Evolutionary conservation across 2,329 filamentous ascomycete species (phyloP), one percentile per base, ranked within the genome.

Genomic region (Fusarium algeriense): DNA sequence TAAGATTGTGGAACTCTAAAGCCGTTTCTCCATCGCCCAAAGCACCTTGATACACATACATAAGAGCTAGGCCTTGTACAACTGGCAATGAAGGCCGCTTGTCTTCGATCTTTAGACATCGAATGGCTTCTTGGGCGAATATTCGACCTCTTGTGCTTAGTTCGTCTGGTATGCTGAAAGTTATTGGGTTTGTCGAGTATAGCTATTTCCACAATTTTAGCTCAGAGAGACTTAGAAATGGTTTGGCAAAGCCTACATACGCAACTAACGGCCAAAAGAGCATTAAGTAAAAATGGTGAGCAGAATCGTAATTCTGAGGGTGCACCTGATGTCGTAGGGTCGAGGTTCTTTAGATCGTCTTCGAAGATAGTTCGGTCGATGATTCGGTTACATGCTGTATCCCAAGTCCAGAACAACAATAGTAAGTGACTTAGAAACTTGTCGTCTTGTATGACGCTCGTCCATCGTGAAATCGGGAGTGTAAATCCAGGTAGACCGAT

Each of bases 271-370:
- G 69, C 68, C 38, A 71, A 60, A 20, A 71, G n/a, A 15, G 67
- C 69, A 55, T 71, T 71, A n/a, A 68, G 58, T 7, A 71, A 63
- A 50, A 71, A 71, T 17, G 67, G 63, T 6, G 69, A 71, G 38
- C 69, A 71, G 43, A 71, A 71, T n/a, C 56, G 44, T 3, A 71
- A 49, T 13, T 53, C 38, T 26, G 43, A 43, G n/a, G 67, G 40
- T 10, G 38, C 23, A 32, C 56, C 15, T 9, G 11, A 8, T 8
- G 34, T 28, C 3, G 32, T 38, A 23, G 67, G 67, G 10, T 63
- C 56, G 20, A 67, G 61, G 9, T 43, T 62, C 32, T 53, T 67
- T 2, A 70, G 23, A n/a, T 70, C 68, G 7, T 63, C 53, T n/a
- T 70, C 68, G 13, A 70, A 70, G 26, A 67, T 63, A 13, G 57